Percentiles rank a stretch among this genome's conserved stretches.
Evolutionary conservation across 345 rosid species (phyloP).

Genomic region (Salix udensis): DNA sequence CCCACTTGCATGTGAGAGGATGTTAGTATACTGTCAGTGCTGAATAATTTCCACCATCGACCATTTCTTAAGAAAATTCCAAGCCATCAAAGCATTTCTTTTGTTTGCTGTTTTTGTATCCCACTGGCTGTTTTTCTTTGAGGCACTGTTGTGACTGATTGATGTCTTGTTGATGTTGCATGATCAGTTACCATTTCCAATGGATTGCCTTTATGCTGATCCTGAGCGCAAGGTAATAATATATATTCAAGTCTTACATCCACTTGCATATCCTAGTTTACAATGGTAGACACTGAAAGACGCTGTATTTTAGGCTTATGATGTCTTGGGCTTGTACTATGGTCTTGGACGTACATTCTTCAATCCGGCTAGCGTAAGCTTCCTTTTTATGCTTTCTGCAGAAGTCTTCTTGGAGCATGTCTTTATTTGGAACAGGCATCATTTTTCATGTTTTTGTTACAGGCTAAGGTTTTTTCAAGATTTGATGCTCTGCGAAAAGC

Average conservation of each 20-base stretch:
- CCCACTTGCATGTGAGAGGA: no score
- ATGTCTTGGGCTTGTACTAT: constrained; percentile 69
- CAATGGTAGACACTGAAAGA: constrained; percentile 3
- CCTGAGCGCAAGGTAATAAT: constrained; percentile 74
- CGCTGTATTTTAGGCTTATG: constrained; percentile 56
- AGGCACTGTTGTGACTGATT: constrained; percentile 6
- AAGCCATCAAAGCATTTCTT: background rate
- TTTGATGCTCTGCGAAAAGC: constrained; percentile 55
- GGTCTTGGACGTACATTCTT: constrained; percentile 86
- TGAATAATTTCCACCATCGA: background rate
- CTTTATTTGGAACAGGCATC: background rate
- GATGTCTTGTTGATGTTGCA: background rate
- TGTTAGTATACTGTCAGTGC: no score
- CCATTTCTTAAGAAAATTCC: background rate
- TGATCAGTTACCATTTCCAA: constrained; percentile 75
- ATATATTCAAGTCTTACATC: background rate
- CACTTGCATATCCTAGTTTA: background rate
- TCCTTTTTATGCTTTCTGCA: background rate
- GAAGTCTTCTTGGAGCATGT: background rate
- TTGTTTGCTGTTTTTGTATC: background rate
- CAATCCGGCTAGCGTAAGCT: constrained; percentile 74
- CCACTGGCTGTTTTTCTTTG: background rate
- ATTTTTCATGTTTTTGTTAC: constrained; percentile 4
- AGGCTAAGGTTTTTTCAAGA: constrained; percentile 69
- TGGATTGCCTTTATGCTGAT: constrained; percentile 85